Conservation (phyloP, 768 basidiomycete genomes). For the Glaciozyma martinii region DNA sequence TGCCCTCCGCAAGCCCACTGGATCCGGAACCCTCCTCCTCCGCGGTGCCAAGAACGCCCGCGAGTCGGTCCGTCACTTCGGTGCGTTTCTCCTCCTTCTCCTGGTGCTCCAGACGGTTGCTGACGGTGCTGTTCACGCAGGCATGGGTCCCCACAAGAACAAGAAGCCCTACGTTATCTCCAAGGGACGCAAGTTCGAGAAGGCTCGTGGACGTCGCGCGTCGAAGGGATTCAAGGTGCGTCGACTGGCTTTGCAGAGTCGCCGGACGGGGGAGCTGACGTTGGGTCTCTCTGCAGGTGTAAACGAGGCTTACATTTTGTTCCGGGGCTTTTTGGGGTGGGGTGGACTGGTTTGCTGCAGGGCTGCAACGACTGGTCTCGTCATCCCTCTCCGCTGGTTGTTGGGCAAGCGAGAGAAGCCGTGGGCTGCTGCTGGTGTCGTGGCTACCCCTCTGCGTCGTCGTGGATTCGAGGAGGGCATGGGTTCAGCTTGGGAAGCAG, state of each 20-base stretch:
- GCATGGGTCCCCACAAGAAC: conserved; percentile 78
- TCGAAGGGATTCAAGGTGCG: not conserved
- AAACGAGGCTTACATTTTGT: not conserved
- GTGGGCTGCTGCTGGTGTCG: too few relatives aligned
- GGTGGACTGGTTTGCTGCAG: not conserved
- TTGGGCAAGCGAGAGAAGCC: too few relatives aligned
- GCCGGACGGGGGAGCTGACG: not conserved
- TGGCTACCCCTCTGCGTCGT: too few relatives aligned
- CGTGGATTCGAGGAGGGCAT: too few relatives aligned
- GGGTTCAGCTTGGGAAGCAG: too few relatives aligned
- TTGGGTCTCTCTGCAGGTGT: not conserved
- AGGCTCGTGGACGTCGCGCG: conserved; percentile 74
- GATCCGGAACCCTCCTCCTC: conserved; percentile 86
- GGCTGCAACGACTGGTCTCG: not conserved
- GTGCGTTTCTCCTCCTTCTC: conserved; percentile 47
- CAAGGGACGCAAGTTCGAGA: conserved; percentile 94
- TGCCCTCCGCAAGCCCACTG: conserved; percentile 85
- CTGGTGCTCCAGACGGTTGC: not conserved
- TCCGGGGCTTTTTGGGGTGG: not conserved
- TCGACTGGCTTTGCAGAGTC: not conserved
- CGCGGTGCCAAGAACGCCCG: conserved; percentile 86
- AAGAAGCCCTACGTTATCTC: conserved; percentile 94
- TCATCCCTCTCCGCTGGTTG: too few relatives aligned
- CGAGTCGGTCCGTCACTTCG: conserved; percentile 96
- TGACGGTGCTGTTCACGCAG: not conserved